A percentile compares a stretch with the other conserved stretches of the same genome.
phyloP scores from a whole-genome alignment of 31 red algal genomes.

The Odonthalia washingtoniensis region DNA sequence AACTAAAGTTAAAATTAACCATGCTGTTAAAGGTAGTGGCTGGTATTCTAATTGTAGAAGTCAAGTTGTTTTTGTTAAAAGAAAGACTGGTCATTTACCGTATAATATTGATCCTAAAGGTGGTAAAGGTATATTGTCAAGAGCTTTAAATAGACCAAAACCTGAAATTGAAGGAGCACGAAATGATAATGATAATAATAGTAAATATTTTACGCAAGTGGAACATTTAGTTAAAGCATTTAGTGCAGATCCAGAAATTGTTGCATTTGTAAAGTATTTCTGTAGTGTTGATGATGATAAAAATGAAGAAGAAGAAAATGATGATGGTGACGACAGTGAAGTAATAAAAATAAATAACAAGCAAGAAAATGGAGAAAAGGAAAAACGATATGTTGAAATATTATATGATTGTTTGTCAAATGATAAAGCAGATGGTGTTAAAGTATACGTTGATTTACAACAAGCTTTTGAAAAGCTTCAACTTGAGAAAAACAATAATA shows the following conservation, averaged over 20 bases:
- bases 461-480: conserved; percentile 22
- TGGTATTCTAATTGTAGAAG: conserved; percentile 62
- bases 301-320: not conserved
- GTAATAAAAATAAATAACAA: not conserved
- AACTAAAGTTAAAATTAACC: conserved; percentile 51
- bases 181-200: not conserved
- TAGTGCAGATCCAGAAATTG: conserved; percentile 69
- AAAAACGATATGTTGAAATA: conserved; percentile 45
- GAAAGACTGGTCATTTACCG: conserved; percentile 90
- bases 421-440: conserved; percentile 85
- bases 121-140: conserved; percentile 80
- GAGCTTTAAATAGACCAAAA: conserved; percentile 43
- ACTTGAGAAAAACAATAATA: no score
- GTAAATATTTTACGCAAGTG: conserved; percentile 46
- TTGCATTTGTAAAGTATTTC: conserved; percentile 79
- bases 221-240: conserved; percentile 70
- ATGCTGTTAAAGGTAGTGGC: conserved; percentile 42
- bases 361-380: conserved; percentile 23
- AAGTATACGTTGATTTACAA: conserved; percentile 63
- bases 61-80: conserved; percentile 86
- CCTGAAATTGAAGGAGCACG: not conserved
- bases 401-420: conserved; percentile 78
- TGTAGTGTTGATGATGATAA: conserved; percentile 26
- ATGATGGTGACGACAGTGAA: conserved; percentile 24
- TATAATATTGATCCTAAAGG: conserved; percentile 88